Base-by-base conservation (phyloP, 2,329 filamentous ascomycete species). In the Pleurostoma richardsiae region DNA sequence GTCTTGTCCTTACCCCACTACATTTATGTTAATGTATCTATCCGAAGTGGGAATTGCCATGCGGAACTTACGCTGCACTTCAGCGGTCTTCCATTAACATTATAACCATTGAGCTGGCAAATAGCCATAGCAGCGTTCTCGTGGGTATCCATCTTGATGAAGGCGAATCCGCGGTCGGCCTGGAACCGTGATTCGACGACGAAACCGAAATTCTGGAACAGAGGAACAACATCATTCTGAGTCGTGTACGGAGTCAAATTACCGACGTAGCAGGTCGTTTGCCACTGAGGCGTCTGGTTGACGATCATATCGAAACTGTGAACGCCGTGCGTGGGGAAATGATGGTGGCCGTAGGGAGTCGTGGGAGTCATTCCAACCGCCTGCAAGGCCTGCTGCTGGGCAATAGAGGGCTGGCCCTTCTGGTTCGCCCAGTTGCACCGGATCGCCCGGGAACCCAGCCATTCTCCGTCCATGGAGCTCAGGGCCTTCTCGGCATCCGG, bases 361-460 rank as follows among this genome's bases (percentile, higher is more conserved):
- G 92, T 96, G 4, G 94, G 94, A 29, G 92, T 96, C 86, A 99
- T 91, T 64, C 94, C 94, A 89, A 97, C 96, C 49, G 90, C 87
- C 52, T 86, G 86, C 90, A 99, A 94, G 36, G 90, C 90, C 69
- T 95, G 90, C 71, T 97, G 94, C 72, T 99, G 92, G 42, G 91
- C 90, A 68, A 97, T 96, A 2, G 94, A 97, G 47, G 94, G 94
- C 64, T 99, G 94, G n/a, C 94, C 94, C 77, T 99, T 99, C 65
- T 99, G 94, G 74, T 99, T 99, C 51, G 94, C 94, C 94, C 94
- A 99, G 77, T 99, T 99, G 80, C 92, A 97, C 58, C 94, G 91
- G 63, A 99, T 99, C 39, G 94, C 94, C 54, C 94, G 88, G 59
- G 94, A 97, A 46, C 94, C 94, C 44, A 99, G 85, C 94, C 94